These are phyloP conservation scores for Alnus glutinosa DNA, from an alignment of 306 rosid species.

Conservation along the genomic window DNA sequence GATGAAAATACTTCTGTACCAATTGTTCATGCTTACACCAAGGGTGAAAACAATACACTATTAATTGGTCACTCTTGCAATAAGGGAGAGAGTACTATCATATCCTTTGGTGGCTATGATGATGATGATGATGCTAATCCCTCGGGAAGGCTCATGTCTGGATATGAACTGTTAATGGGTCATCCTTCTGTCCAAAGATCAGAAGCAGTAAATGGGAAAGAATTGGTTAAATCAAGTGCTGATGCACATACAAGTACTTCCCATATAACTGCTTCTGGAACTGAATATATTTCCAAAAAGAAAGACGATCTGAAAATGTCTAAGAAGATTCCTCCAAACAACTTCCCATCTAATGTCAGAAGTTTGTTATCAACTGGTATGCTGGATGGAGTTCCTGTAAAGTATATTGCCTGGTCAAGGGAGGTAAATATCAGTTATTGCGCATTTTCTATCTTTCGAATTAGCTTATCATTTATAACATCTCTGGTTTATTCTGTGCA, in stretches of 20 bases:
- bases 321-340: slow-evolving; percentile 60
- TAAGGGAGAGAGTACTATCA: slow-evolving; percentile 69
- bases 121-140: slow-evolving; percentile 50
- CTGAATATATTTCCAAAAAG: slow-evolving; percentile 40
- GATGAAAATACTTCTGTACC: slow-evolving; percentile 37
- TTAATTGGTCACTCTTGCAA: slow-evolving; percentile 45
- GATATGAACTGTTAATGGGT: slow-evolving; percentile 60
- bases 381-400: slow-evolving; percentile 87
- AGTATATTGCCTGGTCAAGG: slow-evolving; percentile 76
- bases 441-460: slow-evolving; percentile 38
- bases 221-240: slow-evolving; percentile 37
- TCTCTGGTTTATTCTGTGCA: slow-evolving; percentile 46
- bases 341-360: slow-evolving; percentile 78
- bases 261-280: slow-evolving; percentile 35
- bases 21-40: slow-evolving; percentile 31
- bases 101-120: slow-evolving; percentile 68
- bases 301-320: slow-evolving; percentile 56
- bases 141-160: slow-evolving; percentile 40
- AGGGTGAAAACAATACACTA: slow-evolving; percentile 34
- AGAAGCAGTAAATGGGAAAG: slow-evolving; percentile 44
- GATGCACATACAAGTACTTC: slow-evolving; percentile 27
- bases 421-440: slow-evolving; percentile 62
- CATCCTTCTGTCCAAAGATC: slow-evolving; percentile 36
- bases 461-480: slow-evolving; percentile 49
- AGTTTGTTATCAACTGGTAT: slow-evolving; percentile 84